phyloP scores from a whole-genome alignment of 2,329 filamentous ascomycete species.

The Aureobasidium sp. region DNA sequence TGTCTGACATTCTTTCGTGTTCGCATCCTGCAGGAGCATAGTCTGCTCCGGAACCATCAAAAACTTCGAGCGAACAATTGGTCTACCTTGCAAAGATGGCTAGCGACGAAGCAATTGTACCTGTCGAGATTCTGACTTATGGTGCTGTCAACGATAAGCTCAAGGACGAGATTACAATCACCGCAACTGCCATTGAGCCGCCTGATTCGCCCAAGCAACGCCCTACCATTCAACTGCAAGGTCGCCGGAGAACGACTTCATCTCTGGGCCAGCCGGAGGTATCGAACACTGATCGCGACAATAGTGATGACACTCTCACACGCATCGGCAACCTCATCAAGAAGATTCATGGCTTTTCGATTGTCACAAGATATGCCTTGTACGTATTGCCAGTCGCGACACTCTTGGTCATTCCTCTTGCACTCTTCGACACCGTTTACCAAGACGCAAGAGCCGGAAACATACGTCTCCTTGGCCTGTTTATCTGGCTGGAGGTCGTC shows the following conservation, averaged over 20 bases:
- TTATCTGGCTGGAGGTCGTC: constrained; percentile 60
- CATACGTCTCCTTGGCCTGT: constrained; percentile 49
- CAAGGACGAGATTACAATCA: neutral
- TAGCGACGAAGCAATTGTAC: neutral
- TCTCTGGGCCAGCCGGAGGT: neutral
- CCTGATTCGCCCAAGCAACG: neutral
- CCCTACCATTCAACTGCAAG: constrained; percentile 1
- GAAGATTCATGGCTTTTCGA: constrained; percentile 55
- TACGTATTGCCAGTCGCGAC: constrained; percentile 58
- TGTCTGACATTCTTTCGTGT: neutral
- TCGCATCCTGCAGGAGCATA: neutral
- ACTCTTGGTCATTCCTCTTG: constrained; percentile 53
- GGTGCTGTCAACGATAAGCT: neutral
- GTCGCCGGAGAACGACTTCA: constrained; percentile 1
- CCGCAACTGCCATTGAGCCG: neutral
- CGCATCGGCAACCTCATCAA: constrained; percentile 58
- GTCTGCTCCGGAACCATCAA: neutral
- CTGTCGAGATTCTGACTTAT: neutral
- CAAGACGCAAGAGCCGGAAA: constrained; percentile 21
- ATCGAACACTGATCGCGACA: constrained; percentile 30
- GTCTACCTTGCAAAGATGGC: neutral
- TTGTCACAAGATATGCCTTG: constrained; percentile 57
- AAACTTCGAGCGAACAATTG: too few species aligned
- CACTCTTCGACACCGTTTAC: constrained; percentile 35
- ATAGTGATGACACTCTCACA: constrained; percentile 46